A percentile compares a stretch with the other conserved stretches of the same genome.
These are phyloP conservation scores for Capsella bursapastoris DNA, from an alignment of 345 rosid species.

Conservation along the genomic window DNA sequence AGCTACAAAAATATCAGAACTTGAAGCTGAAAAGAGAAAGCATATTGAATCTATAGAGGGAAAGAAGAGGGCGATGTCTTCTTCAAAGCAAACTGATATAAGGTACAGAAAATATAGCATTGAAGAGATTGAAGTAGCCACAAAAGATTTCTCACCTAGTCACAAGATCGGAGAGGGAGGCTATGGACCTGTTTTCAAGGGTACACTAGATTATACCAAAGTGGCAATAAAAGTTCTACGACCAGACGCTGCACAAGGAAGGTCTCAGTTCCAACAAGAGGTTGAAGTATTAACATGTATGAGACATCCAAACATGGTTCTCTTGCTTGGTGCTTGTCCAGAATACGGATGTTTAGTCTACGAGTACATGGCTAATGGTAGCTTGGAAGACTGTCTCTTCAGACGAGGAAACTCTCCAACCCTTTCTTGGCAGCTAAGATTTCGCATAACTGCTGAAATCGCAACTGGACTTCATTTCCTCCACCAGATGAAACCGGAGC, in stretches of 20 bases:
- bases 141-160: slow-evolving; percentile 53
- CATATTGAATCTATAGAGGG: slow-evolving; percentile 53
- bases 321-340: slow-evolving; percentile 89
- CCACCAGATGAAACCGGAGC: slow-evolving; percentile 93
- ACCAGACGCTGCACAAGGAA: slow-evolving; percentile 88
- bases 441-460: slow-evolving; percentile 80
- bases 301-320: slow-evolving; percentile 96
- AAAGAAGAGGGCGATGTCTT: slow-evolving; percentile 36
- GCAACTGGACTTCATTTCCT: slow-evolving; percentile 85
- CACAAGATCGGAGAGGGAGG: slow-evolving; percentile 96
- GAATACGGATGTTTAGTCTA: slow-evolving; percentile 90
- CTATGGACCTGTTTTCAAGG: slow-evolving; percentile 82
- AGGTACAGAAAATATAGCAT: slow-evolving; percentile 68
- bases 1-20: slow-evolving; percentile 59
- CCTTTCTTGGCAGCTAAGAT: slow-evolving; percentile 80
- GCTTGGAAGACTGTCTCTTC: slow-evolving; percentile 82
- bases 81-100: slow-evolving; percentile 40
- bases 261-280: slow-evolving; percentile 84
- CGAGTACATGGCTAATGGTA: slow-evolving; percentile 89
- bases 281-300: slow-evolving; percentile 81
- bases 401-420: slow-evolving; percentile 54
- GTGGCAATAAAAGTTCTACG: slow-evolving; percentile 87
- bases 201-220: slow-evolving; percentile 68
- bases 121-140: slow-evolving; percentile 81
- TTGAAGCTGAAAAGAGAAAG: slow-evolving; percentile 65